A percentile compares a stretch with the other conserved stretches of the same genome.
Evolutionary conservation across 2,329 filamentous ascomycete genomes (phyloP).

Genomic region (Fusarium humuli): DNA sequence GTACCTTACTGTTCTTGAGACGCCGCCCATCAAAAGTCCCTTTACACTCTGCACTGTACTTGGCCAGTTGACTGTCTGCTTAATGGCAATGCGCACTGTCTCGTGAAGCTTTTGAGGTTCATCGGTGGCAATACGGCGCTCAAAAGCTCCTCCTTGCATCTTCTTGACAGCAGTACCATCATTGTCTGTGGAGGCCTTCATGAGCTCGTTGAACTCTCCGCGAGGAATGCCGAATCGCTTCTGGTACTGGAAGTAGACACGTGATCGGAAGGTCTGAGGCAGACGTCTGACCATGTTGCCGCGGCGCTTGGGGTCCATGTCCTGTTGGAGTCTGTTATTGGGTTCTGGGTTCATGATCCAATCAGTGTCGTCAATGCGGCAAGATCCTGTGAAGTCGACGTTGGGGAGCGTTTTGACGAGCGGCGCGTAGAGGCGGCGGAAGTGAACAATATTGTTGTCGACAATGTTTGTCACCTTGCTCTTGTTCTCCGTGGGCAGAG

Average conservation of each 20-base stretch:
- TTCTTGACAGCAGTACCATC: conserved; percentile 75
- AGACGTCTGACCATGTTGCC: conserved; percentile 97
- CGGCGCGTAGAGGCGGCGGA: conserved; percentile 89
- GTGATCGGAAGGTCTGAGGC: conserved; percentile 86
- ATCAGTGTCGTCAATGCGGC: conserved; percentile 53
- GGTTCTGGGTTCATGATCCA: conserved; percentile 60
- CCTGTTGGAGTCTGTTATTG: conserved; percentile 80
- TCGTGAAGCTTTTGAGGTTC: conserved; percentile 73
- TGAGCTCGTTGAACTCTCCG: conserved; percentile 85
- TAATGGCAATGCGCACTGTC: conserved; percentile 81
- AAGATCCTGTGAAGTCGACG: conserved; percentile 75
- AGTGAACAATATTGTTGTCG: conserved; percentile 88
- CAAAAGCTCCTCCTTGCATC: conserved; percentile 84
- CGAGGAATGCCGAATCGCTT: conserved; percentile 88
- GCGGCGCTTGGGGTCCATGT: conserved; percentile 91
- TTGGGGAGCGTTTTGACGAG: conserved; percentile 92
- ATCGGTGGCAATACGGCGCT: conserved; percentile 82
- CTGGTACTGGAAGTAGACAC: conserved; percentile 95
- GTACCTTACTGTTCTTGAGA: conserved; percentile 78
- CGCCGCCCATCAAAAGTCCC: conserved; percentile 81
- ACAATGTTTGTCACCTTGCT: conserved; percentile 96
- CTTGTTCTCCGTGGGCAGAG: conserved; percentile 87
- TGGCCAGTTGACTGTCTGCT: conserved; percentile 91
- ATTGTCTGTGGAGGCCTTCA: conserved; percentile 79
- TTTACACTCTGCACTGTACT: conserved; percentile 90